Percentiles rank a stretch among this genome's conserved stretches.
phyloP scores from a whole-genome alignment of 352 stramenopile species.

The Phytophthora sansomeana region DNA sequence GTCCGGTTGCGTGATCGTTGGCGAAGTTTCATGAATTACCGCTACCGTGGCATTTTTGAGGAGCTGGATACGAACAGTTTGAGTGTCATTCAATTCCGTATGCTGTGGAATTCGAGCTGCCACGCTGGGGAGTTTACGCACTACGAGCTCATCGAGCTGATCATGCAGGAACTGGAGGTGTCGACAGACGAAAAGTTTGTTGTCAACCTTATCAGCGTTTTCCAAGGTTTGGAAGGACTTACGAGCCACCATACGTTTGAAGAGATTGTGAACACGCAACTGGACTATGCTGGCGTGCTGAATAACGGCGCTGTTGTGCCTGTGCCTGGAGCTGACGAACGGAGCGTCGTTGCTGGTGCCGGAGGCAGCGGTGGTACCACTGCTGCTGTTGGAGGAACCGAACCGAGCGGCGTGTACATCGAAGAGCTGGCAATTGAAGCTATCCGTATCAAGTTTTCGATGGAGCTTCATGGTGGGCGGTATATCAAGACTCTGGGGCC shows the following conservation, averaged over 20 bases:
- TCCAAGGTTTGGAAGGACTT: conserved; percentile 84
- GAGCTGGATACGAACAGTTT: conserved; percentile 73
- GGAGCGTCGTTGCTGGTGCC: conserved; percentile 26
- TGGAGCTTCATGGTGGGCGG: conserved; percentile 86
- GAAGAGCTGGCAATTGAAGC: conserved; percentile 88
- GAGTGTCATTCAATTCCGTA: conserved; percentile 86
- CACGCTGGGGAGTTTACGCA: conserved; percentile 83
- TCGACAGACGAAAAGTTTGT: conserved; percentile 93
- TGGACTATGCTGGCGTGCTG: conserved; percentile 60
- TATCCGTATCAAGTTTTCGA: conserved; percentile 86
- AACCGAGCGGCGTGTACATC: conserved; percentile 81
- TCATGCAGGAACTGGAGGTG: conserved; percentile 90
- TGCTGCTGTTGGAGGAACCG: conserved; percentile 28
- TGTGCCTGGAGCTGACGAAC: conserved; percentile 28
- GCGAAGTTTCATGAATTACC: conserved; percentile 86
- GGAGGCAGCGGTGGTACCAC: conserved; percentile 8
- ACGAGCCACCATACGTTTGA: conserved; percentile 82
- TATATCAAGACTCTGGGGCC: conserved; percentile 88
- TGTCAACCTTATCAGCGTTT: conserved; percentile 90
- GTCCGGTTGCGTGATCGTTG: conserved; percentile 86
- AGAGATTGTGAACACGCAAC: conserved; percentile 78
- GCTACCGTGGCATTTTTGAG: conserved; percentile 84
- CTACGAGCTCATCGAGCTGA: conserved; percentile 87
- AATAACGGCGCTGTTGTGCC: conserved; percentile 29
- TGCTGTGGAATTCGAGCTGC: conserved; percentile 88